Base-by-base conservation (phyloP, 2,329 filamentous ascomycete species). In the Trichocomaceae sp. region DNA sequence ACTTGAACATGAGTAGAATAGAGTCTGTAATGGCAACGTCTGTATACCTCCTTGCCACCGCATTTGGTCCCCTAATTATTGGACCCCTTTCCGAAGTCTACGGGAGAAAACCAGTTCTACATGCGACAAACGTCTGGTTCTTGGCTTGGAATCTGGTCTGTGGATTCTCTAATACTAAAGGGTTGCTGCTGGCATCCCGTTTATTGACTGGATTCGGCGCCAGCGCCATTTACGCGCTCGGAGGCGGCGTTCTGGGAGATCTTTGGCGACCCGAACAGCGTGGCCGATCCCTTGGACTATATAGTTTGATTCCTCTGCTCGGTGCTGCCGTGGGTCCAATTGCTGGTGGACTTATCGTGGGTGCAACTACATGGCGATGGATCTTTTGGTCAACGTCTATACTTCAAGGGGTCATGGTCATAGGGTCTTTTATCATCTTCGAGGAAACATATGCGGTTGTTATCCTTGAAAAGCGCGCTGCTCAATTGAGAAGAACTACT, bases 231-330 rank as follows among this genome's bases (percentile, higher is more conserved):
- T 61, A 76, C 4, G 71, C 75, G 0, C 76, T 75, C 2, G 73
- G 71, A 1, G 60, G 66, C 37, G 73, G 74, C 31, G 69, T 76
- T 2, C 60, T 76, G 3, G 73, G 74, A 42, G 82, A 84, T 62
- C 70, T 78, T 15, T 84, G 79, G 70, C 67, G 68, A 10, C 72
- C 81, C 1, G 81, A 83, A 59, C 72, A 84, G 63, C 76, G 82
- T 60, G 82, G 82, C 6, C 73, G 71, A 54, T 80, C 81, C 2
- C 77, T 84, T 49, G 77, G 76, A 1, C 72, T 83, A n/a, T 84
- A 83, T 66, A 76, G 73, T 31, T 72, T 84, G 2, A 77, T 83
- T n/a, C 66, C 65, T 42, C 19, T 42, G 15, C 61, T 66, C 15
- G 64, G 63, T 39, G 63, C 63, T 42, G 7, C 79, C 1, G 71